Base-by-base conservation (phyloP, 1,139 yeast genomes). In the Protomyces macrosporus region DNA sequence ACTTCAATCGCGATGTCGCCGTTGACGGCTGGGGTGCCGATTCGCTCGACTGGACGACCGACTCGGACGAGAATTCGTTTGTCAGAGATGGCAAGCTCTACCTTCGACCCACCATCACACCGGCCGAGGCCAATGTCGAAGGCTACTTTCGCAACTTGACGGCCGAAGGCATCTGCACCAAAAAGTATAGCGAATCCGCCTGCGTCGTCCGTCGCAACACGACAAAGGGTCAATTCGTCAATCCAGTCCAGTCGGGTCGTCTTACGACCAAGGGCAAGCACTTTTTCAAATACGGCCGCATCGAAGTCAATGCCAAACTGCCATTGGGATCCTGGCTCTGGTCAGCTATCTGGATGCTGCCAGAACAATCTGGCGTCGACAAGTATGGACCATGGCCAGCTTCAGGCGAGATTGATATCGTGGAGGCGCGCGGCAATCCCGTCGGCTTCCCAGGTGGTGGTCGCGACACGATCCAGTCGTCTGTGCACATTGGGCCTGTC, bases 281-380 rank as follows among this genome's bases (percentile, higher is more conserved):
- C 12, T 55, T 37, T 32, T 51, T 67, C 52, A 55, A 54, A 35
- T 66, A 65, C 55, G 68, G 68, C 37, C 63, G 63, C 37, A 63
- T 67, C 34, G 68, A 67, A 42, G 64, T 67, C 32, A 58, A 62
- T 23, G 68, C 67, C 23, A 56, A 55, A 50, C 45, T 67, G 60
- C 68, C 68, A 6, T 53, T 52, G 12, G 68, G 68, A n/a, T 65
- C 64, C 52, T 67, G 67, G 67, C 36, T 67, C 30, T 67, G 68
- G 68, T 68, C 68, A 3, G 68, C 68, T 3, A 58, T 67, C 34
- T 67, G 68, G 68, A 63, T 67, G 67, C 53, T 67, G 60, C 68
- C 68, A 23, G 53, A 55, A 7, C 52, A 66, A 32, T 53, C 53
- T n/a, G 48, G 48, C 14, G 48, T 42, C n/a, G 42, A 37, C 32